Evolutionary conservation across 306 rosid genomes (phyloP).

Genomic region (Corylus heterophylla): DNA sequence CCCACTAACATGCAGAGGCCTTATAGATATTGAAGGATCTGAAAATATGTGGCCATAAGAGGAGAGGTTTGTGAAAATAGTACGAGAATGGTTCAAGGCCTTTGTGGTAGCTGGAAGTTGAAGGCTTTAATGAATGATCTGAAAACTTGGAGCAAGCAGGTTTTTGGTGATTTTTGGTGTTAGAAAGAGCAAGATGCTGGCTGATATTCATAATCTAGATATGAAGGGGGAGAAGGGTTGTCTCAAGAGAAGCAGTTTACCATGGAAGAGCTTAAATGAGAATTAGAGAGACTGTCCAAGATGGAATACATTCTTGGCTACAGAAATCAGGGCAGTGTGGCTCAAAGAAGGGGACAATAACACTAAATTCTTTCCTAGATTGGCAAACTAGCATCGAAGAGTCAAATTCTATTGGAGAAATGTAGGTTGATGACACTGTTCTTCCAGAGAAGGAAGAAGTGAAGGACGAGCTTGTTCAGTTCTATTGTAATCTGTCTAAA

Average conservation of each 20-base stretch:
- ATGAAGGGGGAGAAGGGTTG: background rate
- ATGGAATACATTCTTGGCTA: background rate
- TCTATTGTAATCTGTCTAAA: background rate
- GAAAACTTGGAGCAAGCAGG: background rate
- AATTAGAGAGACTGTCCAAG: background rate
- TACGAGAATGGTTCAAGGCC: background rate
- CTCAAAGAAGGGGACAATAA: background rate
- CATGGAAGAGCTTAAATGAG: background rate
- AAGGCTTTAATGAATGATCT: background rate
- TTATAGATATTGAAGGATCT: background rate
- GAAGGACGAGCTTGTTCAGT: background rate
- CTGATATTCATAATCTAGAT: background rate
- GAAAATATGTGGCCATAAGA: background rate
- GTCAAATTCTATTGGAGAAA: background rate
- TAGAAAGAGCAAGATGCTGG: background rate
- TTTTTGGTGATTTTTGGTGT: background rate
- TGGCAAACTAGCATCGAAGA: background rate
- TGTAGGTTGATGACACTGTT: background rate
- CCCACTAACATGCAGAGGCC: background rate
- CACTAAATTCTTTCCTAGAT: background rate
- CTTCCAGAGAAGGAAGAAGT: background rate
- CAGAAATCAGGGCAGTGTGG: conserved; percentile 1
- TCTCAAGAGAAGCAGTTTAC: background rate
- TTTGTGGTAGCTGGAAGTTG: background rate
- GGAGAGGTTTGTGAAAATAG: background rate